A percentile compares a stretch with the other conserved stretches of the same genome.
Conservation (phyloP, 305 asterid species). For the Solanum chacoense region DNA sequence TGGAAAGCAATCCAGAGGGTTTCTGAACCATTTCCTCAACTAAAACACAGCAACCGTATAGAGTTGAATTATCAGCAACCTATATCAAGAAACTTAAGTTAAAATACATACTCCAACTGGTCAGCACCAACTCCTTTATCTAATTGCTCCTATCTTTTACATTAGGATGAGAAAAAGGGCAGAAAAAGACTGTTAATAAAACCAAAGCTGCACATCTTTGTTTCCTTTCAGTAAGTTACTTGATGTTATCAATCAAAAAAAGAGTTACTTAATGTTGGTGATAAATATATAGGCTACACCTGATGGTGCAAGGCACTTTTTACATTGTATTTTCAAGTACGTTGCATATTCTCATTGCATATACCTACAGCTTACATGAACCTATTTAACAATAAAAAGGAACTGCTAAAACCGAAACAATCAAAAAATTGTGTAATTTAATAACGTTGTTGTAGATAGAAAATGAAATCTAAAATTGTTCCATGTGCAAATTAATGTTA, state of each 20-base stretch:
- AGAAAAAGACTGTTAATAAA: background rate
- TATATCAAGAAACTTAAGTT: background rate
- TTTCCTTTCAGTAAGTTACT: background rate
- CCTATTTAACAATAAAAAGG: background rate
- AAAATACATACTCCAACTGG: background rate
- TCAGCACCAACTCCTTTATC: background rate
- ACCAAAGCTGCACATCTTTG: background rate
- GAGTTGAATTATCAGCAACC: slow-evolving; percentile 75
- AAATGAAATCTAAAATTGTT: background rate
- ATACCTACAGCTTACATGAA: background rate
- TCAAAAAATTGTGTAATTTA: background rate
- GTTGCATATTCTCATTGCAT: background rate
- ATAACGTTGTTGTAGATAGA: background rate
- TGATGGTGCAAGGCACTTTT: background rate
- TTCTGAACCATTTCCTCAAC: slow-evolving; percentile 89
- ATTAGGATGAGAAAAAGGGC: background rate
- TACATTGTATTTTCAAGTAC: background rate
- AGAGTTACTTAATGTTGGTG: background rate
- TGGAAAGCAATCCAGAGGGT: slow-evolving; percentile 83
- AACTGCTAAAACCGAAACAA: background rate
- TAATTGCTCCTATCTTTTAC: background rate
- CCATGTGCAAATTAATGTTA: background rate
- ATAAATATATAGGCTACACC: background rate
- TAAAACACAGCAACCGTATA: slow-evolving; percentile 96
- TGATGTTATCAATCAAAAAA: background rate